Base-by-base conservation (phyloP, 768 basidiomycete species). In the Trametes meyenii region DNA sequence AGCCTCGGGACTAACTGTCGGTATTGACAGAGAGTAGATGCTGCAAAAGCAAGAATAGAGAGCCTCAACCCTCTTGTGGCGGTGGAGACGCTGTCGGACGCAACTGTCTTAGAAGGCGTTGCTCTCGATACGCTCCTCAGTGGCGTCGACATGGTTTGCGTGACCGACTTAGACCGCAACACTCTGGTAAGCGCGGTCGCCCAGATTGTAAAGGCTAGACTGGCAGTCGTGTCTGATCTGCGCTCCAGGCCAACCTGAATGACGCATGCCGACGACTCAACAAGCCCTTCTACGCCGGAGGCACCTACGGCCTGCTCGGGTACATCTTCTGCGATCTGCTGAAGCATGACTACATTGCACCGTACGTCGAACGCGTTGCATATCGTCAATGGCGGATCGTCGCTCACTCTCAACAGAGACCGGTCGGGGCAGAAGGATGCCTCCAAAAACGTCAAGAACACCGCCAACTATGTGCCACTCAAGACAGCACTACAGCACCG, bases 271-370 rank as follows among this genome's bases (percentile, higher is more conserved):
- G 95, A 61, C 81, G 82, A 58, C 78, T 83, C 50, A 77, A 79
- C 44, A 94, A 88, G 63, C 88, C 92, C 6, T 89, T 98, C 72
- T 98, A 97, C 68, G 86, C 89, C n/a, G 95, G 95, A 1, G 92
- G 92, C 12, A 89, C 90, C 16, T 96, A 94, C 72, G 96, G 96
- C 21, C 79, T 96, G 61, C 77, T 87, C 48, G 96, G 96, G 16
- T 99, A 94, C 75, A 93, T 97, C 69, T 97, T 98, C 71, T 94
- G 93, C 64, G 96, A 98, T 72, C 81, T 99, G 57, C 79, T 95
- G 58, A 81, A 84, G 57, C 96, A 97, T 69, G 88, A 94, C 63
- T 94, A 89, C 73, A 85, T 97, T 63, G 77, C 87, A 48, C 85
- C 88, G 96, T 96, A 76, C 76, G 95, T 74, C 50, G 39, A 33